Conservation (phyloP, 192 early-diverging fungal species). For the Rhizoclosmatium sp. region DNA sequence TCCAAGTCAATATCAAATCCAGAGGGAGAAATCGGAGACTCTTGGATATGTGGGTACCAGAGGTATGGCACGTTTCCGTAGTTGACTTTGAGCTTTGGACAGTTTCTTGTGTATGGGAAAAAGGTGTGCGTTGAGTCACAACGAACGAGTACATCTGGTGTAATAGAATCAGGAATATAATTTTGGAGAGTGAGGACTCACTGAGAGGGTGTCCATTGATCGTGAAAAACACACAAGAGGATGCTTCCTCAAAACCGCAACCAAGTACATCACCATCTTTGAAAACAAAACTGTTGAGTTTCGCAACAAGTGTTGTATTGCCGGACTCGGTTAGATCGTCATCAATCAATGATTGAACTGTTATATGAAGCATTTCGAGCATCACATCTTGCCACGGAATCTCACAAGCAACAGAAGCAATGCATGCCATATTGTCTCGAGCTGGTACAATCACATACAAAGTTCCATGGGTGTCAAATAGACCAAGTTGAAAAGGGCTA, state of each 20-base stretch:
- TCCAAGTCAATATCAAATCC: too few species aligned
- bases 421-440: neutral
- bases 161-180: neutral
- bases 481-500: constrained; percentile 15
- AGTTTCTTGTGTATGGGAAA: constrained; percentile 18
- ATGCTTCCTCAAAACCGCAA: constrained; percentile 23
- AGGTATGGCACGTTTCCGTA: constrained; percentile 8
- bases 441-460: neutral
- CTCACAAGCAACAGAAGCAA: neutral
- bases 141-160: constrained; percentile 3
- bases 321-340: neutral
- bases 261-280: constrained; percentile 47
- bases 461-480: neutral
- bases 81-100: constrained; percentile 13
- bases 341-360: neutral
- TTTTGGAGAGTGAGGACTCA: neutral
- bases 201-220: constrained; percentile 37
- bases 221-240: constrained; percentile 24
- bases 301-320: constrained; percentile 16
- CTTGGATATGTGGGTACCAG: neutral
- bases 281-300: constrained; percentile 5
- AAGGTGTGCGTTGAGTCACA: constrained; percentile 42
- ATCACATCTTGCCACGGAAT: neutral
- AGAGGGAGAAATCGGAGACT: too few species aligned
- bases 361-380: neutral